Evolutionary conservation across 1,284 basidiomycete genomes (phyloP), one percentile per base, ranked within the genome.

Genomic region (Abortiporus biennis): DNA sequence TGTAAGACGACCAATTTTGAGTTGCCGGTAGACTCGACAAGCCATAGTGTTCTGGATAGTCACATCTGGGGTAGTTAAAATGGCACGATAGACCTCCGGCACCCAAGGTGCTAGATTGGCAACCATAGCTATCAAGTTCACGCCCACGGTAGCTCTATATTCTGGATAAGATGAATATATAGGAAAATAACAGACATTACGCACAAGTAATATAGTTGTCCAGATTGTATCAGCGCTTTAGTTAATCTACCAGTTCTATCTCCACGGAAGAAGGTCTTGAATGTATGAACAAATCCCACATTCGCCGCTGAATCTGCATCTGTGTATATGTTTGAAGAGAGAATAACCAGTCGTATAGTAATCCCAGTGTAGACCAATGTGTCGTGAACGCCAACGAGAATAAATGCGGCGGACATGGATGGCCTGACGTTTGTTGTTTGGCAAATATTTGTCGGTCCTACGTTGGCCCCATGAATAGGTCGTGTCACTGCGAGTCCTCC

Each of bases 31-130:
- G 11, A 42, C 40, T 20, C 40, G 29, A 22, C 40, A 42, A 6
- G 40, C 40, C 40, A 42, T 42, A n/a, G 31, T 32, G 22, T 42
- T 42, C 19, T 42, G 40, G 5, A 42, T 16, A 4, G 40, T 32
- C 4, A 42, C 32, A 32, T 34, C 36, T 4, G 40, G 40, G 9
- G 36, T 42, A 22, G 40, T 22, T 16, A 42, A 32, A 13, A 42
- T 32, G 15, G 40, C 40, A 13, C 40, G 40, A 13, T 35, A 9
- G 21, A 32, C 40, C 9, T 30, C 31, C 3, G 40, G 40, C 21
- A 42, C 29, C 4, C 31, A 42, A 6, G 40, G 19, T 12, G 40
- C 36, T 5, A 42, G 31, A 29, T 35, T 31, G 17, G 24, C 21
- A 19, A 42, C 17, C 4, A 32, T 19, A 8, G 32, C 40, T 6